Conservation (phyloP, 805 yeast species). For the Myxozyma kluyveri region DNA sequence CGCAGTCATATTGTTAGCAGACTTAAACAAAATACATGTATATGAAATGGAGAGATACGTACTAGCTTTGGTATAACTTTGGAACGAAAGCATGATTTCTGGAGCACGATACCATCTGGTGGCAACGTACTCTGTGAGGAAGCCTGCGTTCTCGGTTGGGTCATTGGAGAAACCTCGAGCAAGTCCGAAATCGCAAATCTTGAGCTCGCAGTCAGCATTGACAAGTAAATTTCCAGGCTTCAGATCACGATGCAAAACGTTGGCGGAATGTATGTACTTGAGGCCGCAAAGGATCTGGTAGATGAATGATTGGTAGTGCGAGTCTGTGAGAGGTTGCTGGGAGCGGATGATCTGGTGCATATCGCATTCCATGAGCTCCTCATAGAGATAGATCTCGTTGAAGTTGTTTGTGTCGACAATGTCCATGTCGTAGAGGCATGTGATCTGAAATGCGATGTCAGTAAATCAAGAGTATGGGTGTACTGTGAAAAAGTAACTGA, state of each 20-base stretch:
- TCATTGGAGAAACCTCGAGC: conserved; percentile 87
- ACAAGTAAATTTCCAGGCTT: conserved; percentile 92
- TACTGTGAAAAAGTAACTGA: not conserved
- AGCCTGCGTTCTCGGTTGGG: conserved; percentile 85
- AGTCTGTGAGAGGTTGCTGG: conserved; percentile 89
- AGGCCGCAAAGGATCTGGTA: conserved; percentile 91
- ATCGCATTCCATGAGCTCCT: conserved; percentile 97
- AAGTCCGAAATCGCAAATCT: conserved; percentile 93
- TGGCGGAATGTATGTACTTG: conserved; percentile 85
- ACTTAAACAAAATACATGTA: not conserved
- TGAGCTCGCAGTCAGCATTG: conserved; percentile 94
- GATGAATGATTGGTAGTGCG: conserved; percentile 85
- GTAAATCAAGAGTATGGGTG: not conserved
- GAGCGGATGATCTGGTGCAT: conserved; percentile 96
- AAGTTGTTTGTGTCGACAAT: conserved; percentile 75
- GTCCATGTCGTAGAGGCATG: conserved; percentile 92
- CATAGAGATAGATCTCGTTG: conserved; percentile 89
- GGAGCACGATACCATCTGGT: conserved; percentile 99
- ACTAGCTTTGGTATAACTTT: conserved; percentile 89
- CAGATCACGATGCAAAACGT: conserved; percentile 88
- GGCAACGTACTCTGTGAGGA: conserved; percentile 95
- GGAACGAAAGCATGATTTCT: conserved; percentile 91
- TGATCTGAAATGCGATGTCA: conserved; percentile 46
- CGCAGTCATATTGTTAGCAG: not conserved
- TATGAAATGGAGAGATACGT: conserved; percentile 4